These are phyloP conservation scores for Hypseocharis bilobata DNA, from an alignment of 441 rosid genomes.

Conservation along the genomic window DNA sequence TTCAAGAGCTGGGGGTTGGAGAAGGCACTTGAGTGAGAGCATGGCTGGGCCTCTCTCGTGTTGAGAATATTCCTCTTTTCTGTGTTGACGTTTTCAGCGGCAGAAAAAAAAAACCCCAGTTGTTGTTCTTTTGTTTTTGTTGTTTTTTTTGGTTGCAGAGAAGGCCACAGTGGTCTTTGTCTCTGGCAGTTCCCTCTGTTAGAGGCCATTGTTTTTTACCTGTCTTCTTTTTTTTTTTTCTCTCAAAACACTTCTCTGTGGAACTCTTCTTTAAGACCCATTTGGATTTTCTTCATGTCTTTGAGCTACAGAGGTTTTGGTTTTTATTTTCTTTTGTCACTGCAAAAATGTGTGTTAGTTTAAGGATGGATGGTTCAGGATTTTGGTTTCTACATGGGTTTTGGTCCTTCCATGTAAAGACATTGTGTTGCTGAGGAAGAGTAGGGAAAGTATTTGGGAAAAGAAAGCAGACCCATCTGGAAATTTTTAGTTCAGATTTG, in stretches of 20 bases:
- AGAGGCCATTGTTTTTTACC: constrained; percentile 12
- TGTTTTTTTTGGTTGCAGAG: not conserved
- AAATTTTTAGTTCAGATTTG: not conserved
- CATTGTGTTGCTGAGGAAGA: too few relatives aligned
- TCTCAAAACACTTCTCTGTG: not conserved
- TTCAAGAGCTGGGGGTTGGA: too few relatives aligned
- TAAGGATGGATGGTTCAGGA: not conserved
- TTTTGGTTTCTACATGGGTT: not conserved
- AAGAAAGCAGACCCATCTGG: not conserved
- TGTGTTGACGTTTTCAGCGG: not conserved
- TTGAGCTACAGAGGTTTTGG: not conserved
- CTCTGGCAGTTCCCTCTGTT: constrained; percentile 27
- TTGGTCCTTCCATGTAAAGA: not conserved
- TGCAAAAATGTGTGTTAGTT: not conserved
- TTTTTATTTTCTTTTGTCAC: not conserved
- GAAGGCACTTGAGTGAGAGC: too few relatives aligned
- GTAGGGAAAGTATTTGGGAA: too few relatives aligned
- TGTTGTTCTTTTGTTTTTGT: not conserved
- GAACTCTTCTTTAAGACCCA: not conserved
- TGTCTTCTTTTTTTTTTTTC: not conserved
- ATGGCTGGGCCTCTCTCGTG: not conserved
- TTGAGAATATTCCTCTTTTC: not conserved
- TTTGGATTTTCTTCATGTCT: not conserved
- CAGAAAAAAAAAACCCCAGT: too few relatives aligned
- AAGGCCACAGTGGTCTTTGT: constrained; percentile 19